Evolutionary conservation across 1,139 yeast species (phyloP).

Genomic region (Hyphopichia wangnamkhiaoensis): DNA sequence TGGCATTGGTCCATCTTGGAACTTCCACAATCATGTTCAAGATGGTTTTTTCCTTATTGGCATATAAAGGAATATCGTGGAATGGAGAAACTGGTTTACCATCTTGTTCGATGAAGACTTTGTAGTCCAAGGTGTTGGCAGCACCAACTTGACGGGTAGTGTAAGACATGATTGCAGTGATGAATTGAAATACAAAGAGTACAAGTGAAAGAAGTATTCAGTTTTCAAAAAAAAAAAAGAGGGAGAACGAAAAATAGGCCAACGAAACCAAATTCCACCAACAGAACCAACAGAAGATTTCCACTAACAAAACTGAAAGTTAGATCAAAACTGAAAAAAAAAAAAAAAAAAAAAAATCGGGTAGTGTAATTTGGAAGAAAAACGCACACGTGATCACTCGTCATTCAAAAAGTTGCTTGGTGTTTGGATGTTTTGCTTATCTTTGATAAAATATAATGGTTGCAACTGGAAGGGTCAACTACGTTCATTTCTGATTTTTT

Average conservation of each 20-base stretch:
- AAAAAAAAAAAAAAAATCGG: neutral
- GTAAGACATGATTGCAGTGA: conserved; percentile 51
- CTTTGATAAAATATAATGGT: conserved; percentile 14
- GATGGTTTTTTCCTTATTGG: conserved; percentile 61
- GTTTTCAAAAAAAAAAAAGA: conserved; percentile 8
- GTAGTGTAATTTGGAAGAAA: neutral
- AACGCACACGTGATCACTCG: conserved; percentile 11
- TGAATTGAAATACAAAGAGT: neutral
- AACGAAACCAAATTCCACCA: too few relatives aligned
- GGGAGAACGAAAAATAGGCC: conserved; percentile 1
- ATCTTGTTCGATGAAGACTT: conserved; percentile 60
- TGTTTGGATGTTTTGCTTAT: too few relatives aligned
- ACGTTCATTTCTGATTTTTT: conserved; percentile 64
- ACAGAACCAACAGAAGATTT: neutral
- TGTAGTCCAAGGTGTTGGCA: conserved; percentile 87
- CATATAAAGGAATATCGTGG: conserved; percentile 85
- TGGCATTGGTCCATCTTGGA: conserved; percentile 95
- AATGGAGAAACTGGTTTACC: conserved; percentile 53
- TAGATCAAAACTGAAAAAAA: neutral
- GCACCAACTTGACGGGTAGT: conserved; percentile 88
- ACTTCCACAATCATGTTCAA: conserved; percentile 92
- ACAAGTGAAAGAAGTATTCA: neutral
- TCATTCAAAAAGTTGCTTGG: neutral
- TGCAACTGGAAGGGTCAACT: conserved; percentile 17
- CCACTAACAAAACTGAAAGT: neutral